Evolutionary conservation across 441 rosid species (phyloP), one percentile per base, ranked within the genome.

Genomic region (Jatropha multifida): DNA sequence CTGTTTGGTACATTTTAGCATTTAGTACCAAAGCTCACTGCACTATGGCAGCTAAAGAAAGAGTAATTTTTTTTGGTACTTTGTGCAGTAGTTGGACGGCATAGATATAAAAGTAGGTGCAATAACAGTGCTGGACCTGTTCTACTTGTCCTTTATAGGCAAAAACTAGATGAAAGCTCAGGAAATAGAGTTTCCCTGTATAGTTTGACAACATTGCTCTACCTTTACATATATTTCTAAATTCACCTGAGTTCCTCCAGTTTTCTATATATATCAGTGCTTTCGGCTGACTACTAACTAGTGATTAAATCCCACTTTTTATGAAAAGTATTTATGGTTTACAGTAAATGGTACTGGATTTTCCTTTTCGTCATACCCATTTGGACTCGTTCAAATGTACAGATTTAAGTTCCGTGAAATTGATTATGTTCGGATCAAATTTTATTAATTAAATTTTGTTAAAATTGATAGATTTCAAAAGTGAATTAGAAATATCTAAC

Each of bases 181-280:
- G 72, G 66, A 71, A 11, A 71, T 49, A 65, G 69, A 65, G 51
- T 70, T 84, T 74, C 83, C 71, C 11, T 37, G 68, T 59, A 4
- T 56, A 26, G 81, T 41, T 49, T 71, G 72, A 75, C 54, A 59
- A 51, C 63, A 74, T 61, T 69, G 77, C 68, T 64, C 65, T 60
- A 49, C 74, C 72, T 40, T 26, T 32, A 46, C 48, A 55, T 76
- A 40, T 3, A 14, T 10, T 63, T 44, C 40, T 82, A 71, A 46
- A 37, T 68, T 11, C 60, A n/a, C 66, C 54, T 11, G 48, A 44
- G 32, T 65, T 72, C 46, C 59, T 44, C 20, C 17, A n/a, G 61
- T n/a, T 18, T 32, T 32, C 62, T 66, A 17, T 79, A 13, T 69
- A 17, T 79, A 13, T 69, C 73, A 20, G 67, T 55, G 20, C 44